These are phyloP conservation scores for Chytridium lagenaria DNA, from an alignment of 371 early-diverging fungal genomes.

Conservation along the genomic window DNA sequence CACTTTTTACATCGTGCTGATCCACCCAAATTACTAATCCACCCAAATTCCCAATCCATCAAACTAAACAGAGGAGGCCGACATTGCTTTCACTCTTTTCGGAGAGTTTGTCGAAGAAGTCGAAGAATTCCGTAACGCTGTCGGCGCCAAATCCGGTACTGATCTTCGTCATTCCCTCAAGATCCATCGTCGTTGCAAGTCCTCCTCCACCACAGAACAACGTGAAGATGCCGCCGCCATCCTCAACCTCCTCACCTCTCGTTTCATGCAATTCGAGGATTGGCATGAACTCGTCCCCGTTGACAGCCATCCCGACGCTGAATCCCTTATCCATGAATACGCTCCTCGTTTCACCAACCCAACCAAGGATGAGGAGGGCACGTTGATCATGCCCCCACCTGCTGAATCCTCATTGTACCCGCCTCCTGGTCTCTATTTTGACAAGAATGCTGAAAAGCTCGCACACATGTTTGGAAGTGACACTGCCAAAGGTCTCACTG, in stretches of 20 bases:
- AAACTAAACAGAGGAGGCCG: constrained; percentile 68
- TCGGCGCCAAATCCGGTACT: constrained; percentile 71
- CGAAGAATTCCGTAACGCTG: constrained; percentile 80
- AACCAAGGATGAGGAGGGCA: constrained; percentile 42
- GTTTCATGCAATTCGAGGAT: constrained; percentile 74
- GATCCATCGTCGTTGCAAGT: constrained; percentile 82
- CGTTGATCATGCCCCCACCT: constrained; percentile 54
- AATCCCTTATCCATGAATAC: constrained; percentile 63
- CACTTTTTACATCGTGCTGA: background rate
- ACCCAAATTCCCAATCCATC: no score
- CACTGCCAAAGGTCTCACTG: constrained; percentile 66
- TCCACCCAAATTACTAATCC: no score
- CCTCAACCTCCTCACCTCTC: constrained; percentile 59
- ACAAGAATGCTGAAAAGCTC: constrained; percentile 73
- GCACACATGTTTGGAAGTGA: constrained; percentile 84
- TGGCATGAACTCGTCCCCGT: constrained; percentile 88
- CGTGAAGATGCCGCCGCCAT: constrained; percentile 71
- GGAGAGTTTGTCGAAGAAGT: constrained; percentile 93
- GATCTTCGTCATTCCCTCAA: constrained; percentile 80
- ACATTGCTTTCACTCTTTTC: constrained; percentile 87
- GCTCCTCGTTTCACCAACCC: constrained; percentile 37
- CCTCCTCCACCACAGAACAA: constrained; percentile 71
- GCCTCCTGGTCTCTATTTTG: constrained; percentile 84
- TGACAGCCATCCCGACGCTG: constrained; percentile 76
- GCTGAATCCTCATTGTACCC: constrained; percentile 54